phyloP scores from a whole-genome alignment of 108 stramenopile species.

The Skeletonema potamos region DNA sequence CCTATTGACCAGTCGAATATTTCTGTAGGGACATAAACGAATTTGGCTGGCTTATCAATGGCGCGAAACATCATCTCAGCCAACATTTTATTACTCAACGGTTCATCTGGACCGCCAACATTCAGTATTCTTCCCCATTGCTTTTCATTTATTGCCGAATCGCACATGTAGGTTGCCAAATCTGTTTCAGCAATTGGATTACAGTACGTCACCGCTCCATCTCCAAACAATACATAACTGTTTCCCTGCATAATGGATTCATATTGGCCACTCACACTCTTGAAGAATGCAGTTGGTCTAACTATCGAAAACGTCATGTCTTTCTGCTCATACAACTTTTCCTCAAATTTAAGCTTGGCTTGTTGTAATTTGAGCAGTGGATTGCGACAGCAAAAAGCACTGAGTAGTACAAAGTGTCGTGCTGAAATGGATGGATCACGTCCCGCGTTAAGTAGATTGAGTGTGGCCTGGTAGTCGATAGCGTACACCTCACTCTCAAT shows the following conservation, averaged over 20 bases:
- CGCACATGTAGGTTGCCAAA: constrained; percentile 70
- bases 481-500: constrained; percentile 65
- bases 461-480: constrained; percentile 80
- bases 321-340: constrained; percentile 23
- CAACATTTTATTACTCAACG: constrained; percentile 67
- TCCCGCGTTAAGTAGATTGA: constrained; percentile 70
- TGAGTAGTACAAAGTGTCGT: constrained; percentile 73
- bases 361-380: constrained; percentile 82
- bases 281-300: constrained; percentile 89
- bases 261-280: constrained; percentile 78
- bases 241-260: constrained; percentile 76
- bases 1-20: constrained; percentile 77
- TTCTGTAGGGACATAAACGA: constrained; percentile 55
- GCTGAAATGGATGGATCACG: constrained; percentile 35
- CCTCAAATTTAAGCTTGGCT: constrained; percentile 79
- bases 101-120: constrained; percentile 80
- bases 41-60: constrained; percentile 53
- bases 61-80: constrained; percentile 63
- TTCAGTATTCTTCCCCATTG: constrained; percentile 58
- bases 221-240: constrained; percentile 80
- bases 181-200: constrained; percentile 86
- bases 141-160: constrained; percentile 58
- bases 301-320: constrained; percentile 69
- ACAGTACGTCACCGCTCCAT: constrained; percentile 71
- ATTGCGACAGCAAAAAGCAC: constrained; percentile 82